phyloP scores from a whole-genome alignment of 306 rosid genomes.

The Quercus robur region DNA sequence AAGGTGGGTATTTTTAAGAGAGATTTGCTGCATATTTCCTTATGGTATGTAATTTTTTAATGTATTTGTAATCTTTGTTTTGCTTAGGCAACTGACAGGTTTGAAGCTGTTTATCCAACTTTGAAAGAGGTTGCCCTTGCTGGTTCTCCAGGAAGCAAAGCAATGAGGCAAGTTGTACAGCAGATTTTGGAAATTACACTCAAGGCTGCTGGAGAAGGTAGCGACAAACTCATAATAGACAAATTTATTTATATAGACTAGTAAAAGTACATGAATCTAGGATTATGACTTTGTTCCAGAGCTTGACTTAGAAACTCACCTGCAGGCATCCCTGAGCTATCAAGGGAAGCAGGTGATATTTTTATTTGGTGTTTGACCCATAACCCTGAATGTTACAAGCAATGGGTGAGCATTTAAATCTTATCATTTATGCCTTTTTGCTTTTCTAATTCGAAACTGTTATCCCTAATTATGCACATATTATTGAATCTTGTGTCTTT shows the following conservation, averaged over 20 bases:
- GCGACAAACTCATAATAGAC: background rate
- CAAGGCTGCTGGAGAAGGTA: conserved; percentile 49
- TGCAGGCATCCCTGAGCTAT: conserved; percentile 41
- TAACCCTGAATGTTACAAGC: conserved; percentile 47
- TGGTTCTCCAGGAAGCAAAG: conserved; percentile 44
- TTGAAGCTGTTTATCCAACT: conserved; percentile 39
- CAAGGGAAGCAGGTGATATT: conserved; percentile 44
- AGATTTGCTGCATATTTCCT: conserved; percentile 2
- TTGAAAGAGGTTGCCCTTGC: conserved; percentile 48
- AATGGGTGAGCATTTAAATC: conserved; percentile 36
- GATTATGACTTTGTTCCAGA: background rate
- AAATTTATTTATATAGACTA: background rate
- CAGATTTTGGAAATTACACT: conserved; percentile 35
- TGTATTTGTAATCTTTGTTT: conserved; percentile 5
- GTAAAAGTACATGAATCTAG: background rate
- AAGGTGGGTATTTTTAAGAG: conserved; percentile 25
- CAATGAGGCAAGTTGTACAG: conserved; percentile 38
- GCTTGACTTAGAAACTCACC: conserved; percentile 19
- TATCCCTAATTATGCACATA: background rate
- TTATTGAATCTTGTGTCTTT: conserved; percentile 4
- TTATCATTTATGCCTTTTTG: background rate
- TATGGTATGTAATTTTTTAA: conserved; percentile 2
- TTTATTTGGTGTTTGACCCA: conserved; percentile 53
- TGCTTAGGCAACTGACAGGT: conserved; percentile 44
- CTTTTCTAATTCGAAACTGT: background rate